These are phyloP conservation scores for Choiromyces venosus DNA, from an alignment of 495 filamentous ascomycete species.

Conservation along the genomic window DNA sequence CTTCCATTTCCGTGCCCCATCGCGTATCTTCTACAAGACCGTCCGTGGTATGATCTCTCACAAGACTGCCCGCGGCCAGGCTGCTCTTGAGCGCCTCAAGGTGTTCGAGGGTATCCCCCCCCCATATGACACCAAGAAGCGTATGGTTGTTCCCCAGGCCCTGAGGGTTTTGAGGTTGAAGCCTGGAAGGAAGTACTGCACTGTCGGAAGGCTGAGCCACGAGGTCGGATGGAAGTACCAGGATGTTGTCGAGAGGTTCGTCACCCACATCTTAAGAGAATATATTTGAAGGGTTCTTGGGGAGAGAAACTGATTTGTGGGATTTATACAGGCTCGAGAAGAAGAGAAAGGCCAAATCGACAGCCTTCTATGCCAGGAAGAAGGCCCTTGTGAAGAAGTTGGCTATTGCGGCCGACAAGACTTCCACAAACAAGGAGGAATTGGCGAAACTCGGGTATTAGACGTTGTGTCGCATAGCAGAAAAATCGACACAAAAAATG, in stretches of 20 bases:
- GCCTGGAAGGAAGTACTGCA: constrained; percentile 99
- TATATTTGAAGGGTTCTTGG: background rate
- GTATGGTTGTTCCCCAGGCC: constrained; percentile 97
- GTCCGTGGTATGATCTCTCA: constrained; percentile 99
- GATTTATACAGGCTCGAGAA: constrained; percentile 78
- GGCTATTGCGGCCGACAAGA: constrained; percentile 82
- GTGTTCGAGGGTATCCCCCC: constrained; percentile 99
- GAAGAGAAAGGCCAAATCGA: constrained; percentile 96
- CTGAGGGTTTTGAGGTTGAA: constrained; percentile 88
- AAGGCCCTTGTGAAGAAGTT: constrained; percentile 86
- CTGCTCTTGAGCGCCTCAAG: constrained; percentile 95
- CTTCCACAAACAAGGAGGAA: constrained; percentile 74
- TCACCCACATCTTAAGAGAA: constrained; percentile 29
- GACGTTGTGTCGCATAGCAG: constrained; percentile 41
- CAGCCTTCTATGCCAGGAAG: constrained; percentile 99
- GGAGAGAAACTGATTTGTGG: constrained; percentile 43
- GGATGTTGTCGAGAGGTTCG: constrained; percentile 93
- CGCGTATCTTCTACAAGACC: constrained; percentile 99
- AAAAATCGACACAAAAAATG: constrained; percentile 30
- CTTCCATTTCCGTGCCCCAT: constrained; percentile 99
- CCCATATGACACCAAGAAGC: constrained; percentile 99
- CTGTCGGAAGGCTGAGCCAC: constrained; percentile 91
- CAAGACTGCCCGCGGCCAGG: constrained; percentile 96
- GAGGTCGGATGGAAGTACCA: constrained; percentile 99
- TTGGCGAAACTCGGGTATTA: constrained; percentile 70